Percentiles rank a stretch among this genome's conserved stretches.
These are phyloP conservation scores for Phalaenopsis aphrodite DNA, from an alignment of 106 monocot genomes.

Conservation along the genomic window DNA sequence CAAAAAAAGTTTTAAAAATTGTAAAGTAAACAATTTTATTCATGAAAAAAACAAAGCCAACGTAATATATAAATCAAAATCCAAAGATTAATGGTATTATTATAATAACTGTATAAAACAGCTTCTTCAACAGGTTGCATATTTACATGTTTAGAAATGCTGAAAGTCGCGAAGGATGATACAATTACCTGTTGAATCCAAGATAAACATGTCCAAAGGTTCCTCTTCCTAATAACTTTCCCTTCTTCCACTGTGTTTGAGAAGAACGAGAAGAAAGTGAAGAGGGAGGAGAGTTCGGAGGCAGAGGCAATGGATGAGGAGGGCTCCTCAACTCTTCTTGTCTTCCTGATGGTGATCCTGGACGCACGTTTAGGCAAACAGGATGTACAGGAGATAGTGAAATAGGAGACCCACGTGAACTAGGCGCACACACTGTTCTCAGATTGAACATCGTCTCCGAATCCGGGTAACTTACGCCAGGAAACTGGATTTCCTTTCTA, in stretches of 20 bases:
- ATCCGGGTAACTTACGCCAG: constrained; percentile 8
- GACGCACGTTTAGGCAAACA: constrained; percentile 10
- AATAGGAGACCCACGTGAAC: constrained; percentile 21
- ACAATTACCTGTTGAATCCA: constrained; percentile 52
- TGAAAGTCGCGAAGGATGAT: neutral
- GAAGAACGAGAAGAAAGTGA: constrained; percentile 23
- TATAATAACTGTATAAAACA: neutral
- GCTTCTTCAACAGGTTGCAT: neutral
- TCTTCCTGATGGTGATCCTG: constrained; percentile 22
- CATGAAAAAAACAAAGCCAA: neutral
- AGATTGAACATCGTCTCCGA: constrained; percentile 4
- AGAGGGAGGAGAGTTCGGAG: constrained; percentile 40
- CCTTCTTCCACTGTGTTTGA: constrained; percentile 52
- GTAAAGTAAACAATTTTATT: neutral
- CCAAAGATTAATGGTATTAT: neutral
- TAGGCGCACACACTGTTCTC: constrained; percentile 14
- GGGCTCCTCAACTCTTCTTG: constrained; percentile 32
- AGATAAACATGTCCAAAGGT: constrained; percentile 59
- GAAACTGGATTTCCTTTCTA: constrained; percentile 10
- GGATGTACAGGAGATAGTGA: constrained; percentile 25
- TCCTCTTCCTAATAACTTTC: constrained; percentile 55
- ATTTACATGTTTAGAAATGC: neutral
- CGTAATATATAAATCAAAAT: neutral
- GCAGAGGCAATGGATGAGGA: constrained; percentile 54
- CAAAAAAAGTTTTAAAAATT: neutral